Percentiles rank a stretch among this genome's conserved stretches.
Evolutionary conservation across 164 flowering plant species (phyloP).

Genomic region (Aristolochia californica): DNA sequence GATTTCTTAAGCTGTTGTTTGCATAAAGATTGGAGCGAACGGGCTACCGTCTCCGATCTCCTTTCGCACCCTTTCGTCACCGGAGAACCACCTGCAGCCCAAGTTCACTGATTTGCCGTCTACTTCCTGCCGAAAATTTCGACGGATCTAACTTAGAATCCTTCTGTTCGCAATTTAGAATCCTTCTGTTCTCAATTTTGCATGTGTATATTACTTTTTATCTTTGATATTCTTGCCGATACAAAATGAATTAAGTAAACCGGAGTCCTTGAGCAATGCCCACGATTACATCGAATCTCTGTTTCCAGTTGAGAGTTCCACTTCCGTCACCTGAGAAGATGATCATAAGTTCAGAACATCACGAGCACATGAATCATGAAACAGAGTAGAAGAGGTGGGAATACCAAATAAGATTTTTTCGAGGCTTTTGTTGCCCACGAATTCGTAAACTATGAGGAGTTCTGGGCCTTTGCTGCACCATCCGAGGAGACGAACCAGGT

Average conservation of each 20-base stretch:
- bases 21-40: too few species aligned
- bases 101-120: too few species aligned
- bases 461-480: constrained; percentile 45
- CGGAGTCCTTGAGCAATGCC: constrained; percentile 53
- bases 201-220: too few species aligned
- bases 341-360: neutral
- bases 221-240: too few species aligned
- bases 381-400: neutral
- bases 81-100: too few species aligned
- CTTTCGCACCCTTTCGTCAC: constrained; percentile 50
- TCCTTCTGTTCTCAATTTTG: too few species aligned
- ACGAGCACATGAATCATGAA: neutral
- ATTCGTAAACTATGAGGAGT: constrained; percentile 39
- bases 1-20: too few species aligned
- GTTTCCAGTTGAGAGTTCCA: constrained; percentile 46
- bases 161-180: constrained; percentile 53
- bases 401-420: constrained; percentile 47
- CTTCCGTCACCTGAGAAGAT: constrained; percentile 26
- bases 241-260: too few species aligned
- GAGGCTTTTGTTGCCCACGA: constrained; percentile 50
- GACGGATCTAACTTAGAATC: too few species aligned
- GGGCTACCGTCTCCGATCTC: constrained; percentile 49
- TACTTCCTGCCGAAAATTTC: too few species aligned
- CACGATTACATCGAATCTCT: constrained; percentile 36
- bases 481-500: constrained; percentile 50